Evolutionary conservation across 352 stramenopile species (phyloP), one percentile per base, ranked within the genome.

Genomic region (Pythium aristosporum): DNA sequence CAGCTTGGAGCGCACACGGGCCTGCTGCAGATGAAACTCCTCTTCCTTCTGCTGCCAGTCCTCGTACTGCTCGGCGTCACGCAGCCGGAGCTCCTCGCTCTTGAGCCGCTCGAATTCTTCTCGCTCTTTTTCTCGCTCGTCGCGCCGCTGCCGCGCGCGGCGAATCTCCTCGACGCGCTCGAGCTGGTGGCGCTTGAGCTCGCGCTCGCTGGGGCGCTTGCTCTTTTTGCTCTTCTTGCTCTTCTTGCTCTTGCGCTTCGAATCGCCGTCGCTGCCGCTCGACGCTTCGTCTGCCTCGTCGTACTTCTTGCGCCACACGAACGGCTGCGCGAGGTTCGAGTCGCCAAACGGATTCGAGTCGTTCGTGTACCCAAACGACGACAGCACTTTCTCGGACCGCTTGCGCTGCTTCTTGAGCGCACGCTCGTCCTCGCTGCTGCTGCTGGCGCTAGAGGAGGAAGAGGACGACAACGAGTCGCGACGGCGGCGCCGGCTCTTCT

Each of bases 311-410:
- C 89, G 89, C 97, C 97, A 99, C 5, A 97, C 91, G 71, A 99
- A 99, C 10, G 89, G 94, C 68, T 98, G 85, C 57, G 95, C 94
- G 46, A 99, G 76, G 68, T 98, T 98, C 20, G 95, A 89, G 79
- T 99, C 97, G 21, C 97, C 94, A 61, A 99, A 99, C 48, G 97
- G 97, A 76, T 99, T 99, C 44, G 97, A 90, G 20, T 99, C 96
- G 73, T 98, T 97, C n/a, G 96, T 98, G 76, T 99, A 99, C 39
- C 97, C 96, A 69, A 99, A 84, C 32, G 73, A 75, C 42, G 82
- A 74, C 28, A 94, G 74, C 66, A 96, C 72, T 56, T 94, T 94
- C 44, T 83, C 74, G 6, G 85, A 77, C 48, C 87, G 82, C 68
- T 89, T 90, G 58, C 75, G 77, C 65, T 83, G 75, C 49, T 80